Base-by-base conservation (phyloP, 2,329 filamentous ascomycete genomes). In the Pochonia chlamydosporia region DNA sequence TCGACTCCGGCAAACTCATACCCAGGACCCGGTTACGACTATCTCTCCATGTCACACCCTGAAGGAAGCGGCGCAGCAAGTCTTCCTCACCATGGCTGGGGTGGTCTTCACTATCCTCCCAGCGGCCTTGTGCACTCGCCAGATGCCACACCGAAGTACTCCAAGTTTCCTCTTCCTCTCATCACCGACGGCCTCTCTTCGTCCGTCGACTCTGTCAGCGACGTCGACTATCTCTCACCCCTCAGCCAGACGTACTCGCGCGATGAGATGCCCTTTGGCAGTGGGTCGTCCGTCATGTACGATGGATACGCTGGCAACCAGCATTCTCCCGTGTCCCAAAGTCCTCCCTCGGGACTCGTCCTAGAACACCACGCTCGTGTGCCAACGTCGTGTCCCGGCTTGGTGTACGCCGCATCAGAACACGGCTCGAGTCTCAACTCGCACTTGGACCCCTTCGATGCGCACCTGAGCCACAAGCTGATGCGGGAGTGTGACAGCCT, bases 211-310 rank as follows among this genome's bases (percentile, higher is more conserved):
- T 76, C 79, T 3, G 70, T 84, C 47, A 82, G 78, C 59, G 80
- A 84, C 23, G 73, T 78, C 49, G 79, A 83, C 57, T 84, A 83
- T 56, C 64, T 81, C 56, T 84, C 81, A 3, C 79, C 81, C 8
- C 70, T 83, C 53, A 74, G 72, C 60, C 79, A 81, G 51, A 66
- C 64, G 52, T 81, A 68, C 74, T 74, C 51, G 64, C 78, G 76
- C 52, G 79, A 83, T 24, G 79, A 83, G 18, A 65, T 79, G 21
- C 69, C 74, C 3, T 81, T 75, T 56, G 66, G 79, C 48, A 71
- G 76, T 57, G 81, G 75, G 62, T 76, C 79, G 5, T 68, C 69
- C 4, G 69, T 76, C 47, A 71, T 81, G 56, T 84, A 82, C 59
- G 79, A 82, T 48, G 73, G 66, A 56, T 82, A 76, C 54, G 68